Percentiles rank a stretch among this genome's conserved stretches.
These are phyloP conservation scores for Hymenoscyphus albidus DNA, from an alignment of 2,329 filamentous ascomycete species.

Conservation along the genomic window DNA sequence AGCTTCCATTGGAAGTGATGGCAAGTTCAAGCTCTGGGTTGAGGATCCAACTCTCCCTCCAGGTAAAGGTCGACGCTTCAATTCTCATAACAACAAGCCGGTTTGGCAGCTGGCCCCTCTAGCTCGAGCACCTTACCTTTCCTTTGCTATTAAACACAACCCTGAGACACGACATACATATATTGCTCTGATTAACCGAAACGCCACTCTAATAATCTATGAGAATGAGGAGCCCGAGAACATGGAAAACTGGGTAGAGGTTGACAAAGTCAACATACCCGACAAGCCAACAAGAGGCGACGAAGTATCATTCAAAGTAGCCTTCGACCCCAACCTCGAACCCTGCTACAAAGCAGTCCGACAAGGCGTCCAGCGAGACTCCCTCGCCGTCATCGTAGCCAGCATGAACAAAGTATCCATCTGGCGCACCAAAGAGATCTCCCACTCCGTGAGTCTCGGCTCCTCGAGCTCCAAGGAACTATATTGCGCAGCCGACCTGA, in stretches of 20 bases:
- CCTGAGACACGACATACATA: conserved; percentile 77
- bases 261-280: conserved; percentile 75
- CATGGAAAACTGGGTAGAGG: conserved; percentile 67
- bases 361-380: conserved; percentile 76
- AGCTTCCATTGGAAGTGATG: conserved; percentile 84
- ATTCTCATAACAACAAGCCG: conserved; percentile 62
- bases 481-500: conserved; percentile 75
- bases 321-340: conserved; percentile 84
- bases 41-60: conserved; percentile 80
- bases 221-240: conserved; percentile 84
- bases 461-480: conserved; percentile 67
- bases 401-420: conserved; percentile 80
- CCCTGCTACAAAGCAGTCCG: conserved; percentile 73
- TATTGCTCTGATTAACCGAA: conserved; percentile 77
- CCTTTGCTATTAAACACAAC: conserved; percentile 79
- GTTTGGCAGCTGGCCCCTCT: conserved; percentile 37
- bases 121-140: conserved; percentile 54
- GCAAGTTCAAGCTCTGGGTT: conserved; percentile 87
- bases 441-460: conserved; percentile 48
- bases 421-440: conserved; percentile 67
- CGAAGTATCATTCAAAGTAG: conserved; percentile 80
- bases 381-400: conserved; percentile 77
- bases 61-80: conserved; percentile 74
- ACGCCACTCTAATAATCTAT: conserved; percentile 74
- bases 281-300: conserved; percentile 71